Conservation (phyloP, 2,329 filamentous ascomycete species). For the Neonectria punicea region DNA sequence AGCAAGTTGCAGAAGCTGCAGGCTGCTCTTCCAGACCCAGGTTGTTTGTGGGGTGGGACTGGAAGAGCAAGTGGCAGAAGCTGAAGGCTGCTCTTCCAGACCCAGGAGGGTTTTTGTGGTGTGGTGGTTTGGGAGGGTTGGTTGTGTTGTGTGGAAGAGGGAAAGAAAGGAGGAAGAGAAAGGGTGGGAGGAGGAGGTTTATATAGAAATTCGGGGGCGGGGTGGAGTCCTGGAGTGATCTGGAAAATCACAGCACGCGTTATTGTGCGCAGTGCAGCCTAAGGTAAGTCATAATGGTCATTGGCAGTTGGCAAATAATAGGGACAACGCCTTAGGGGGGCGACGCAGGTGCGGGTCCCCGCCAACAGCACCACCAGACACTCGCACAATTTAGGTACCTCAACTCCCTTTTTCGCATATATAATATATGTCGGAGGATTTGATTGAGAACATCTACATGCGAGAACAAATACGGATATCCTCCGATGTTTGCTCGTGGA, state of each 20-base stretch:
- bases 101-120: no score
- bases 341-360: background rate
- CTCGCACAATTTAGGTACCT: background rate
- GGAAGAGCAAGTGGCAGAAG: no score
- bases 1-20: no score
- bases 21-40: no score
- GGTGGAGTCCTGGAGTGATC: slow-evolving; percentile 24
- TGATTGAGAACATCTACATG: background rate
- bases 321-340: background rate
- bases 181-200: slow-evolving; percentile 11
- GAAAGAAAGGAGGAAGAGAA: background rate
- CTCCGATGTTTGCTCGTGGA: background rate
- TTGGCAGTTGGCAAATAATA: background rate
- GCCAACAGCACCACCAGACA: background rate
- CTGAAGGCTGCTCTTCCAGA: no score
- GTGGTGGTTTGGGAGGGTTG: background rate
- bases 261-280: slow-evolving; percentile 4
- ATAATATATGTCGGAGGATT: background rate
- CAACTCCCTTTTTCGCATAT: background rate
- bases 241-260: slow-evolving; percentile 2
- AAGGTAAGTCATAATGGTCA: background rate
- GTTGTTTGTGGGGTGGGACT: no score
- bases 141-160: slow-evolving; percentile 10
- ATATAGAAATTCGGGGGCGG: slow-evolving; percentile 19
- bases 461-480: background rate